phyloP scores from a whole-genome alignment of 2,329 filamentous ascomycete genomes.

The Penicillium sp. region DNA sequence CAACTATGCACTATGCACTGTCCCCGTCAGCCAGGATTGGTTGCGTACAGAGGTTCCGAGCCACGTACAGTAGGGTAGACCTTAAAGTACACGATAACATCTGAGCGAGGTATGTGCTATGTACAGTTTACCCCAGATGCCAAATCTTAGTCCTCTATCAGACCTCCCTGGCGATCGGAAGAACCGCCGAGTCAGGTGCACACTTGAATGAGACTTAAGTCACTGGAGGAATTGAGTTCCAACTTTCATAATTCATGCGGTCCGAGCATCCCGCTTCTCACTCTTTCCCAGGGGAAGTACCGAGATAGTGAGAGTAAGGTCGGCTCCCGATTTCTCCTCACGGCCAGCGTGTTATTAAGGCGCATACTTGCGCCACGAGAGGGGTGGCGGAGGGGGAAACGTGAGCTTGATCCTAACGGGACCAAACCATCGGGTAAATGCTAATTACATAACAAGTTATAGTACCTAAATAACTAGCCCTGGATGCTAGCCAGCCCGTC shows the following conservation, averaged over 20 bases:
- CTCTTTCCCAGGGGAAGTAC: neutral
- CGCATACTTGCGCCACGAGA: conserved; percentile 12
- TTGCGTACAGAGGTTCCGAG: neutral
- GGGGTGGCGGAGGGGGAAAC: neutral
- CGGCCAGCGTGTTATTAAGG: conserved; percentile 11
- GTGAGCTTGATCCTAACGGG: neutral
- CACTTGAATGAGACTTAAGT: neutral
- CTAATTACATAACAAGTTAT: neutral
- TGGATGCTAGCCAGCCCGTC: neutral
- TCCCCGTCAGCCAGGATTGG: neutral
- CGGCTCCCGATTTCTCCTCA: neutral
- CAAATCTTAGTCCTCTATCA: neutral
- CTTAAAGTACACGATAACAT: neutral
- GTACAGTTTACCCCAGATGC: neutral
- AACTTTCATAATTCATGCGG: neutral
- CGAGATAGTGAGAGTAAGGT: neutral
- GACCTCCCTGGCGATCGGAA: neutral
- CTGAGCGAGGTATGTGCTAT: too few relatives aligned
- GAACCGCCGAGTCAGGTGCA: neutral
- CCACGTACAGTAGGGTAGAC: neutral
- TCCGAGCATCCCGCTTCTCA: neutral
- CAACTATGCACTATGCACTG: neutral
- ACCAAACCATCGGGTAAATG: neutral
- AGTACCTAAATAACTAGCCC: neutral
- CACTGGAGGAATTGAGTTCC: neutral